Evolutionary conservation across 805 yeast genomes (phyloP), one percentile per base, ranked within the genome.

Genomic region (Metschnikowia koreensis): DNA sequence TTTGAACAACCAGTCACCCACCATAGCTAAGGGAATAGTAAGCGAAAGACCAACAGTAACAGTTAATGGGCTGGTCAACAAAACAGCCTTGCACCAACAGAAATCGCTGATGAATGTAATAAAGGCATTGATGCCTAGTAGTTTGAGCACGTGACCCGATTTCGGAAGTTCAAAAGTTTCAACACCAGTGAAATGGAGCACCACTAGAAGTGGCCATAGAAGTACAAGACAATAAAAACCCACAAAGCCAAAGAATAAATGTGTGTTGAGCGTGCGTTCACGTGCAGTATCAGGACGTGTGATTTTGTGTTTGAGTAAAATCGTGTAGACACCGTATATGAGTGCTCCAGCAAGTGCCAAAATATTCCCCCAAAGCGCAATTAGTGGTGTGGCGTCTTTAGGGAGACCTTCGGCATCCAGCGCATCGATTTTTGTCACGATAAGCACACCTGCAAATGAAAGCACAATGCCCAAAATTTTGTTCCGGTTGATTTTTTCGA

Each of bases 51-150:
- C 99, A 10, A 94, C 96, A 0, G 99, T 94, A 2, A 93, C 98
- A 0, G 97, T 92, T 58, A 94, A 74, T 1, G 99, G 99, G 41
- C 94, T 86, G 0, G 99, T 94, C 63, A 94, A 73, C 33, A 94
- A 77, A 82, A 92, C 94, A 0, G 98, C 96, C 56, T 89, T 83
- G 34, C 96, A 97, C 99, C 99, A 94, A 62, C 96, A 84, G 60
- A 86, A 91, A 66, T 94, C 99, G 38, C 96, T 86, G 13, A 92
- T 69, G 59, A 94, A 86, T 0, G 97, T 90, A 40, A 90, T 83
- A 36, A 81, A 62, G 52, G 92, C 87, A 66, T 94, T 94, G 44
- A 82, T 55, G 0, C 79, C 46, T 7, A 93, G 70, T 2, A 91
- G 73, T 0, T 68, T 51, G 62, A 83, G 71, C 3, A 86, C 81